Evolutionary conservation across 768 basidiomycete genomes (phyloP).

Genomic region (Trametes cingulata): DNA sequence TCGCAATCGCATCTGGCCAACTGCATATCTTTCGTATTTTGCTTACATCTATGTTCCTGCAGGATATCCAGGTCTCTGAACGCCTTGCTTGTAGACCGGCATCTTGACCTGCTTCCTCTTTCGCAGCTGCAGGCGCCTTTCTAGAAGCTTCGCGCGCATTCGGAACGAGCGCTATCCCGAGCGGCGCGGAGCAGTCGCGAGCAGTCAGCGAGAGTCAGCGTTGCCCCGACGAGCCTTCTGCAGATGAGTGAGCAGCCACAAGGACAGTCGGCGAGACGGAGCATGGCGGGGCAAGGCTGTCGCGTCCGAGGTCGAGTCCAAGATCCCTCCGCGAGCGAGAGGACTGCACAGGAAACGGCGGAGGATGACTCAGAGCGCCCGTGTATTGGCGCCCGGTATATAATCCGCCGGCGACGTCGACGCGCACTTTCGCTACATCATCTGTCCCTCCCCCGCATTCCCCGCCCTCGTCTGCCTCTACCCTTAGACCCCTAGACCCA

Average conservation of each 20-base stretch:
- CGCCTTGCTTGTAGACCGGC: too few relatives aligned
- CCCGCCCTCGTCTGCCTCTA: neutral
- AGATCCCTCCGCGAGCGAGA: too few relatives aligned
- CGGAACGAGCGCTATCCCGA: neutral
- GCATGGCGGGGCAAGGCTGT: neutral
- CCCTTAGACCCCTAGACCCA: neutral
- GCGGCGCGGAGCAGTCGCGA: neutral
- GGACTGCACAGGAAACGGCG: too few relatives aligned
- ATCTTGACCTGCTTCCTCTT: too few relatives aligned
- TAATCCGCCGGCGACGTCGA: conserved; percentile 23
- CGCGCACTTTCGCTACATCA: conserved; percentile 22
- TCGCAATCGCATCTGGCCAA: neutral
- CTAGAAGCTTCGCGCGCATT: neutral
- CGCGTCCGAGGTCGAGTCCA: too few relatives aligned
- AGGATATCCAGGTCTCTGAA: neutral
- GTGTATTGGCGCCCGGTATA: conserved; percentile 20
- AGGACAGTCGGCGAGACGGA: neutral
- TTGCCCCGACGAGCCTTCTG: neutral
- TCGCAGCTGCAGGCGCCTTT: too few relatives aligned
- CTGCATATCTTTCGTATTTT: neutral
- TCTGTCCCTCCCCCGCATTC: conserved; percentile 13
- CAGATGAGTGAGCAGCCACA: neutral
- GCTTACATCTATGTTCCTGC: neutral
- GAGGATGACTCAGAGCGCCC: conserved; percentile 27
- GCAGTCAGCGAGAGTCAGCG: neutral